Percentiles rank a stretch among this genome's conserved stretches.
Conservation (phyloP, 139 green algal genomes). For the Deuterostichococcus epilithicus region DNA sequence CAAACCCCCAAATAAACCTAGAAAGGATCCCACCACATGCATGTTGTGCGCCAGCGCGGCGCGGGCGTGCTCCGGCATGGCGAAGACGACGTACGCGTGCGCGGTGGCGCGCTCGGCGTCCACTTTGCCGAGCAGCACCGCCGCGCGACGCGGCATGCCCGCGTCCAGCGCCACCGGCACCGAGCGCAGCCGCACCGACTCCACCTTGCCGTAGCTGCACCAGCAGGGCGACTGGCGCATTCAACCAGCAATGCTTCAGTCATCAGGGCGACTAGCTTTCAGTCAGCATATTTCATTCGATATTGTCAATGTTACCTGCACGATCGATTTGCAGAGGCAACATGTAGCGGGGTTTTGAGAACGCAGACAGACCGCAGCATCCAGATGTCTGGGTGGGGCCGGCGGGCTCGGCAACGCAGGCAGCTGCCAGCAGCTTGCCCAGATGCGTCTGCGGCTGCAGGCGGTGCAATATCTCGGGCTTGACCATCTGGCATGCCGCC, state of each 20-base stretch:
- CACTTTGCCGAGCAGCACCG: conserved; percentile 48
- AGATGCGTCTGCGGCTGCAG: background rate
- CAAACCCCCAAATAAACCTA: too few relatives aligned
- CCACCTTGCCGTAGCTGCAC: conserved; percentile 59
- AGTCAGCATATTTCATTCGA: background rate
- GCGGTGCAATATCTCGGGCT: background rate
- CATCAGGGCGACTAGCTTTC: background rate
- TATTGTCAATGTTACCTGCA: background rate
- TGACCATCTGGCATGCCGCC: background rate
- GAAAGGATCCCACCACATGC: conserved; percentile 32
- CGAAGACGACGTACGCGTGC: conserved; percentile 82
- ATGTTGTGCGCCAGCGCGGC: conserved; percentile 74
- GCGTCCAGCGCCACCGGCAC: conserved; percentile 50
- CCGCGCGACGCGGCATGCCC: conserved; percentile 47
- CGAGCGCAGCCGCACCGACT: conserved; percentile 72
- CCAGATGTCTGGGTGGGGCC: too few relatives aligned
- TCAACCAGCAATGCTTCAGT: background rate
- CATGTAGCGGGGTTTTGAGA: too few relatives aligned
- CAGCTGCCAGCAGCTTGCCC: background rate
- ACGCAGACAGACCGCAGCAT: too few relatives aligned
- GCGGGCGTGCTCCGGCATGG: conserved; percentile 14
- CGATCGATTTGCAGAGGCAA: too few relatives aligned
- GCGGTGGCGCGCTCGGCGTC: conserved; percentile 32
- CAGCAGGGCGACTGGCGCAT: background rate
- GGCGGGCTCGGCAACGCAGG: background rate